Evolutionary conservation across 345 rosid species (phyloP).

Genomic region (Durio zibethinus): DNA sequence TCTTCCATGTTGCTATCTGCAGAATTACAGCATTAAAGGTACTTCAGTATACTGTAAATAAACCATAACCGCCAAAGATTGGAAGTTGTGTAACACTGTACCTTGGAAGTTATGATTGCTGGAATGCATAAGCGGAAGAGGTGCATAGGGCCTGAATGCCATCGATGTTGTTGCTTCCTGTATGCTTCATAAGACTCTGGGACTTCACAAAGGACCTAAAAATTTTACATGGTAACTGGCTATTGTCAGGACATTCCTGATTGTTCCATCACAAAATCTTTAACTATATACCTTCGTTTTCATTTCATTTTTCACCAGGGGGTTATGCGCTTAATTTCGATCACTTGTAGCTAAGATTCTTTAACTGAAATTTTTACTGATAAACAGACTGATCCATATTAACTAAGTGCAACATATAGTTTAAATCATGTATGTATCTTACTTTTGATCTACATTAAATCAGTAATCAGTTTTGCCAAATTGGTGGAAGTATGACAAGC

Average conservation of each 20-base stretch:
- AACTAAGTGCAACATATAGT: background rate
- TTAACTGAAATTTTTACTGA: background rate
- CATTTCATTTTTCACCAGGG: background rate
- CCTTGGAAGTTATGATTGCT: constrained; percentile 72
- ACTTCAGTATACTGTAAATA: constrained; percentile 10
- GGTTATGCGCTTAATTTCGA: background rate
- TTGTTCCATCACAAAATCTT: background rate
- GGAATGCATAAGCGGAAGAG: constrained; percentile 86
- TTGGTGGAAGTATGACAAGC: background rate
- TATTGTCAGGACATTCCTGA: constrained; percentile 2
- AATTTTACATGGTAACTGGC: constrained; percentile 5
- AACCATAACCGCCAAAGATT: background rate
- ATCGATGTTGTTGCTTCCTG: constrained; percentile 91
- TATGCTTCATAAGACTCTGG: constrained; percentile 89
- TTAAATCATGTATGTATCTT: background rate
- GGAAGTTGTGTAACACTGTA: constrained; percentile 21
- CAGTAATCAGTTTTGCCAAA: background rate
- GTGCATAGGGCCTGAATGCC: constrained; percentile 96
- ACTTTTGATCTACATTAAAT: background rate
- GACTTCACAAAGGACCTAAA: constrained; percentile 80
- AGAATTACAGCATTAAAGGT: constrained; percentile 16
- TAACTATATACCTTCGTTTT: background rate
- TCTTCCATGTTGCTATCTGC: constrained; percentile 81
- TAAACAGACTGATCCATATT: background rate
- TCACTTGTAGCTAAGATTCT: background rate